Base-by-base conservation (phyloP, 164 flowering plant species). In the Dillenia turbinata region DNA sequence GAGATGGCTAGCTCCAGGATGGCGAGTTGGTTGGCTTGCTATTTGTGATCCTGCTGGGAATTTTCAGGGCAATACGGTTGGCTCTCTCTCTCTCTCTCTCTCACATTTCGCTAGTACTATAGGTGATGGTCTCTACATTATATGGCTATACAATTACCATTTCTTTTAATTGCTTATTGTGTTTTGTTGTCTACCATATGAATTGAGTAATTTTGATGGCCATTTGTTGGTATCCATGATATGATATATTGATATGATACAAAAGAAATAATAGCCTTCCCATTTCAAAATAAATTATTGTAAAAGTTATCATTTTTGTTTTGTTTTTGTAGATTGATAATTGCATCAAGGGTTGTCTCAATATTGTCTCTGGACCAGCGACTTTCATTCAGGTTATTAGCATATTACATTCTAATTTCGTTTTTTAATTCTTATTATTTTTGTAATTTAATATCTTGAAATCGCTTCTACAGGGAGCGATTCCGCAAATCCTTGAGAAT, bases 1-100 rank as follows among this genome's bases (percentile, higher is more conserved):
- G 78, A 88, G 98, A 81, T 93, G 96, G 97, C 77, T 89, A 10
- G 95, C 90, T 14, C 98, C 98, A 14, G 98, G 98, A 55, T 93
- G 96, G 97, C 74, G 97, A 56, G 79, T 90, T 22, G 98, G 98
- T 59, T 93, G 98, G 97, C 77, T 93, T 53, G 97, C 82, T 33
- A 75, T 76, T 19, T 79, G 50, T 49, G 98, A 93, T 70, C 96
- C 94, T 7, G 63, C 65, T 63, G 85, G 85, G 73, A 63, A 59
- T 44, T 82, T 90, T 49, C 82, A 76, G 64, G 68, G 83, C 10
- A 86, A 85, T 5, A 89, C 83, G 97, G 97, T 86, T 33, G 7
- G 4, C 40, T 16, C 48, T 56, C 12, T 40, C 17, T 22, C 24
- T 54, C 52, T 53, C 65, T 24, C 19, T 43, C 26, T 61, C 51